Evolutionary conservation across 129 eudicot genomes (phyloP).

Genomic region (Lonicera japonica): DNA sequence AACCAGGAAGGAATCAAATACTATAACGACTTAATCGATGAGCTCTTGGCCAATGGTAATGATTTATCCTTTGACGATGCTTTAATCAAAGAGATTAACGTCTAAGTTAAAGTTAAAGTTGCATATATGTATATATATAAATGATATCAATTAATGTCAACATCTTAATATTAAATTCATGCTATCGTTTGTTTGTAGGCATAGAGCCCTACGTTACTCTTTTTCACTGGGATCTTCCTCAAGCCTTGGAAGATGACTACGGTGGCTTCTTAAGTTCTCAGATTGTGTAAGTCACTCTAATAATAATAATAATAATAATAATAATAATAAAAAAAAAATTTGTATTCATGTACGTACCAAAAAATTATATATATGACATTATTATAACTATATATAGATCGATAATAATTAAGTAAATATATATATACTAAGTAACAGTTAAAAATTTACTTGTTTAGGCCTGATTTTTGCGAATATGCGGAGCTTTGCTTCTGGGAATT

Average conservation of each 20-base stretch:
- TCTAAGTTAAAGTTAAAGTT: too few relatives aligned
- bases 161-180: background rate
- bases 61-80: too few relatives aligned
- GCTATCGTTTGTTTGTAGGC: constrained; percentile 5
- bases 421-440: too few relatives aligned
- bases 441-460: background rate
- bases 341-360: too few relatives aligned
- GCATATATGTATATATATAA: too few relatives aligned
- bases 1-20: constrained; percentile 16
- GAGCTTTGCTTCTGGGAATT: constrained; percentile 20
- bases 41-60: constrained; percentile 23
- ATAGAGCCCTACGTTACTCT: constrained; percentile 19
- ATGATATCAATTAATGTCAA: too few relatives aligned
- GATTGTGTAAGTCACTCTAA: constrained; percentile 14
- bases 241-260: constrained; percentile 24
- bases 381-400: too few relatives aligned
- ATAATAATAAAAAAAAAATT: too few relatives aligned
- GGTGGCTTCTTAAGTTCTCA: constrained; percentile 23
- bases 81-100: too few relatives aligned
- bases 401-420: too few relatives aligned
- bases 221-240: constrained; percentile 20
- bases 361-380: too few relatives aligned
- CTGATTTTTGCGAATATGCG: constrained; percentile 4
- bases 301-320: too few relatives aligned
- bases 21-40: constrained; percentile 24